phyloP scores from a whole-genome alignment of 2,329 filamentous ascomycete species.

The Colletotrichum navitas region DNA sequence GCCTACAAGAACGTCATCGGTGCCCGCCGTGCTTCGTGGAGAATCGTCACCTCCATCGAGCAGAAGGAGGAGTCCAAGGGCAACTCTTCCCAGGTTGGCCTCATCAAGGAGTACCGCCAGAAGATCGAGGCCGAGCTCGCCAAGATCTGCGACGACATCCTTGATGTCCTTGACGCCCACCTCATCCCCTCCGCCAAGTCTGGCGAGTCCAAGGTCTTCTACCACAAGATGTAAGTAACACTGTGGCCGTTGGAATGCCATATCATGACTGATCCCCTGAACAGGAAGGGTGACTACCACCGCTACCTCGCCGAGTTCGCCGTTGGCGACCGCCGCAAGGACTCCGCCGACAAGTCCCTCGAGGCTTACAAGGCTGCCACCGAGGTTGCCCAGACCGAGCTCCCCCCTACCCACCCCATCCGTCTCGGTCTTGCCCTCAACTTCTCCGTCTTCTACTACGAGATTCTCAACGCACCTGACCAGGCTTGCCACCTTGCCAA shows the following conservation, averaged over 20 bases:
- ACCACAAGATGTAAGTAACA: constrained; percentile 95
- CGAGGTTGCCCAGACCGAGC: constrained; percentile 89
- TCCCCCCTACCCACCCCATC: constrained; percentile 92
- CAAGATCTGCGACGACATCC: constrained; percentile 98
- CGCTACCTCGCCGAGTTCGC: constrained; percentile 98
- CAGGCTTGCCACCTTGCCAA: constrained; percentile 98
- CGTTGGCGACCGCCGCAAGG: constrained; percentile 93
- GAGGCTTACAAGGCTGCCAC: constrained; percentile 97
- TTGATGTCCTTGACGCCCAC: constrained; percentile 93
- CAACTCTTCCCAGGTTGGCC: constrained; percentile 87
- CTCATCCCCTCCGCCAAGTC: constrained; percentile 94
- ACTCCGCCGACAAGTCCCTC: constrained; percentile 91
- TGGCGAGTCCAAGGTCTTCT: constrained; percentile 99
- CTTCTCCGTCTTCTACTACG: constrained; percentile 99
- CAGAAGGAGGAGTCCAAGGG: constrained; percentile 99
- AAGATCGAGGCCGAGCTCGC: constrained; percentile 98
- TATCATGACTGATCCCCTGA: constrained; percentile 10
- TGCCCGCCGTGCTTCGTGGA: constrained; percentile 96
- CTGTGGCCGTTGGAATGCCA: neutral
- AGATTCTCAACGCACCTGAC: constrained; percentile 98
- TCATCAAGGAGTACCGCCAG: constrained; percentile 98
- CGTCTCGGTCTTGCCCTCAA: constrained; percentile 92
- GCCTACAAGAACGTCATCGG: constrained; percentile 99
- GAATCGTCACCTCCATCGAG: constrained; percentile 98
- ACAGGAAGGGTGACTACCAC: constrained; percentile 99